A percentile compares a stretch with the other conserved stretches of the same genome.
Conservation (phyloP, 345 rosid genomes). For the Boechera stricta region DNA sequence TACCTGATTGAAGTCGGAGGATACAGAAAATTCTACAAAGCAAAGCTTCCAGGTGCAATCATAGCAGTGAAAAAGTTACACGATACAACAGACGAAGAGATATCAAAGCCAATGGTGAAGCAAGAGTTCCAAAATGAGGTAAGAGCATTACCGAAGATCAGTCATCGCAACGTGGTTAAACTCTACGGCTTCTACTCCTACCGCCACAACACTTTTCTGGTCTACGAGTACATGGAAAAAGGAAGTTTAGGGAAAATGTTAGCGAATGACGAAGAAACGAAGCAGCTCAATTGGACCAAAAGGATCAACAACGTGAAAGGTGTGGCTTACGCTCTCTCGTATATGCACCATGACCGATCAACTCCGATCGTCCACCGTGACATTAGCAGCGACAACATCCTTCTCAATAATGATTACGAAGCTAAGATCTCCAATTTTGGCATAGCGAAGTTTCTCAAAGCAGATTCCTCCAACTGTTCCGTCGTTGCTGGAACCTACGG, state of each 20-base stretch:
- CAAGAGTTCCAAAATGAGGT: slow-evolving; percentile 45
- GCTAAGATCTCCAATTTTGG: slow-evolving; percentile 51
- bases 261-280: slow-evolving; percentile 23
- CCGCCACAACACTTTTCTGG: slow-evolving; percentile 32
- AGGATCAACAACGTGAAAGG: slow-evolving; percentile 47
- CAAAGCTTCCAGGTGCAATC: slow-evolving; percentile 28
- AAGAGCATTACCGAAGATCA: slow-evolving; percentile 38
- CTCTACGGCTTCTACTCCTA: slow-evolving; percentile 47
- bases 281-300: slow-evolving; percentile 37
- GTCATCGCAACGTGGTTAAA: slow-evolving; percentile 51
- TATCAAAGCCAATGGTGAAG: slow-evolving; percentile 20
- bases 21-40: slow-evolving; percentile 49
- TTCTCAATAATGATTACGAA: slow-evolving; percentile 42
- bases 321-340: slow-evolving; percentile 49
- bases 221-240: slow-evolving; percentile 43
- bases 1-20: slow-evolving; percentile 45
- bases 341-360: slow-evolving; percentile 50
- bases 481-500: slow-evolving; percentile 48
- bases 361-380: slow-evolving; percentile 49
- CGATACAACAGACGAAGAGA: slow-evolving; percentile 17
- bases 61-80: slow-evolving; percentile 47
- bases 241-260: slow-evolving; percentile 44
- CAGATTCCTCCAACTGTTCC: slow-evolving; percentile 40
- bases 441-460: slow-evolving; percentile 44
- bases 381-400: slow-evolving; percentile 45